phyloP scores from a whole-genome alignment of 2,329 filamentous ascomycete genomes.

The Aspergillus awamori region DNA sequence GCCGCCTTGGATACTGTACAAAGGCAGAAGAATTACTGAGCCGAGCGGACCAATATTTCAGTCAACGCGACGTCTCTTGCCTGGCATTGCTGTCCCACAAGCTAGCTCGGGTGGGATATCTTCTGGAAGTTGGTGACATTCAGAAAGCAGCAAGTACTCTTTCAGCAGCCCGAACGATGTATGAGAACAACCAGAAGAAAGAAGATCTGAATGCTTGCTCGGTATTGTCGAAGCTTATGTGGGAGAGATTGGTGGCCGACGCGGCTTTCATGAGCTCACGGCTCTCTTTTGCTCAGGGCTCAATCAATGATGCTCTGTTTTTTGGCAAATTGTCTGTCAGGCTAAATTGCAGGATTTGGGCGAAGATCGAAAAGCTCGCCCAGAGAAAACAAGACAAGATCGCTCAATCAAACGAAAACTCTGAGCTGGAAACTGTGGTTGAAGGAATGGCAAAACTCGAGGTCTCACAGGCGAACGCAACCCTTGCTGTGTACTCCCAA shows the following conservation, averaged over 20 bases:
- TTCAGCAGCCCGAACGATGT: slow-evolving; percentile 31
- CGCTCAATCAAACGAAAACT: slow-evolving; percentile 23
- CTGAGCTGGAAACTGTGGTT: slow-evolving; percentile 41
- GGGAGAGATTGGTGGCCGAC: slow-evolving; percentile 60
- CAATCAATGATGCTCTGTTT: slow-evolving; percentile 49
- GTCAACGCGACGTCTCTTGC: slow-evolving; percentile 44
- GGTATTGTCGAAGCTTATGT: slow-evolving; percentile 45
- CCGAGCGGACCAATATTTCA: slow-evolving; percentile 57
- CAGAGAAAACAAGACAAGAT: slow-evolving; percentile 39
- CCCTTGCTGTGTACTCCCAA: slow-evolving; percentile 49
- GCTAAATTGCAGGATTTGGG: slow-evolving; percentile 56
- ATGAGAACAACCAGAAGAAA: slow-evolving; percentile 37
- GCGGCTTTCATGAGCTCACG: slow-evolving; percentile 67
- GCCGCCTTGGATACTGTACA: slow-evolving; percentile 62
- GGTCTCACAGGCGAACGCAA: slow-evolving; percentile 44
- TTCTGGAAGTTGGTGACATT: slow-evolving; percentile 66
- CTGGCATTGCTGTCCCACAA: slow-evolving; percentile 62
- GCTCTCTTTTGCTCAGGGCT: slow-evolving; percentile 61
- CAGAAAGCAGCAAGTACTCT: slow-evolving; percentile 57
- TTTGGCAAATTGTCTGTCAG: slow-evolving; percentile 54
- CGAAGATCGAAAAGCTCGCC: slow-evolving; percentile 51
- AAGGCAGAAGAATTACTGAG: slow-evolving; percentile 62
- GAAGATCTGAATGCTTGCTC: slow-evolving; percentile 37
- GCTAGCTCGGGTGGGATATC: slow-evolving; percentile 74
- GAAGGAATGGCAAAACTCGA: slow-evolving; percentile 45